These are phyloP conservation scores for Pestalotiopsis sp. DNA, from an alignment of 2,329 filamentous ascomycete species.

Conservation along the genomic window DNA sequence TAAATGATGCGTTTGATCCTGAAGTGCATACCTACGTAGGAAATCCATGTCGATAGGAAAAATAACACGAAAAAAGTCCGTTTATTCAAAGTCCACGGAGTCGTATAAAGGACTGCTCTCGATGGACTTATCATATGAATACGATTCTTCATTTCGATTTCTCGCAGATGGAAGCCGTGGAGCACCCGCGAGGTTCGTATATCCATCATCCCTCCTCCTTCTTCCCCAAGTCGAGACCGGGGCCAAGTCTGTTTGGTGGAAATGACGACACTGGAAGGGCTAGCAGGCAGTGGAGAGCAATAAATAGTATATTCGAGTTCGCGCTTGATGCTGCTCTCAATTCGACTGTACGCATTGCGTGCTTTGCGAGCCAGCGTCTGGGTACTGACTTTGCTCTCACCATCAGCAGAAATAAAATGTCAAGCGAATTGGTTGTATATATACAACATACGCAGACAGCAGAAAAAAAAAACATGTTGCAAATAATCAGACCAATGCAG, in stretches of 20 bases:
- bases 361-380: not conserved
- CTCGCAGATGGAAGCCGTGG: not conserved
- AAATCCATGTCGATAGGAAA: too few species aligned
- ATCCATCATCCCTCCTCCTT: not conserved
- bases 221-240: not conserved
- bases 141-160: not conserved
- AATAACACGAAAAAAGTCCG: too few species aligned
- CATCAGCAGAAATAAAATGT: not conserved
- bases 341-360: not conserved
- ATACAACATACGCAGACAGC: too few species aligned
- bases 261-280: not conserved
- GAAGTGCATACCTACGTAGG: too few species aligned
- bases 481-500: not conserved
- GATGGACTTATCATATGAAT: not conserved
- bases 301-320: not conserved
- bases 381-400: not conserved
- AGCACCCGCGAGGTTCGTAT: not conserved
- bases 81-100: too few species aligned
- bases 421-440: not conserved
- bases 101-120: not conserved
- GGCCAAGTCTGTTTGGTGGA: not conserved
- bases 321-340: not conserved
- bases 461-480: not conserved
- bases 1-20: not conserved
- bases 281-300: not conserved